Evolutionary conservation across 179 eudicot genomes (phyloP).

Genomic region (Sideroxylon spinosum): DNA sequence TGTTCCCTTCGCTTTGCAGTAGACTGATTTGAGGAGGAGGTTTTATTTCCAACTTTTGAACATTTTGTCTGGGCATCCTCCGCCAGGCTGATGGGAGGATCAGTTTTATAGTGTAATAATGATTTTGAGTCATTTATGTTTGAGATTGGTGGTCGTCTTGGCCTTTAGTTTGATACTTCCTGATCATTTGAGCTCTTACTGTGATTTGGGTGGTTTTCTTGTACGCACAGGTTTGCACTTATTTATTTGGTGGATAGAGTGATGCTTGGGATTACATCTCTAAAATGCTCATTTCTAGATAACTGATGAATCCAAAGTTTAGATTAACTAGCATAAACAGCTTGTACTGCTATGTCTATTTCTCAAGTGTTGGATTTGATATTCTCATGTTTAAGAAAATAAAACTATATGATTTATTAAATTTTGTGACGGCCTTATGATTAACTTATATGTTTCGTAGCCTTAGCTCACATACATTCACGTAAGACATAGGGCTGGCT

Average conservation of each 20-base stretch:
- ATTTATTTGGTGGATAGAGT: background rate
- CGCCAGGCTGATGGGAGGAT: background rate
- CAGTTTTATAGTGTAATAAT: background rate
- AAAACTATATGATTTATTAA: background rate
- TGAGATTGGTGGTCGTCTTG: background rate
- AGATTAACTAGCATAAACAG: background rate
- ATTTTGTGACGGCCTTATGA: background rate
- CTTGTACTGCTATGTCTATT: background rate
- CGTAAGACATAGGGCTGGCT: background rate
- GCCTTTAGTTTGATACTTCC: background rate
- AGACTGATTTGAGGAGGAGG: background rate
- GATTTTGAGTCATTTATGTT: background rate
- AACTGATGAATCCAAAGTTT: background rate
- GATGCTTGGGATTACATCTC: background rate
- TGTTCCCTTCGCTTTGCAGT: background rate
- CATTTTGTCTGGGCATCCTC: background rate
- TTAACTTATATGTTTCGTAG: background rate
- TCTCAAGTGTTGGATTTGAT: slow-evolving; percentile 2
- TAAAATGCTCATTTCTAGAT: background rate
- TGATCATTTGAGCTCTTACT: background rate
- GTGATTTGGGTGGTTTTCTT: background rate
- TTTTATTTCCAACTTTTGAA: background rate
- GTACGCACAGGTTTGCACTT: background rate
- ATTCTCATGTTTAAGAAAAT: background rate
- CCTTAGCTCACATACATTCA: background rate